A percentile compares a stretch with the other conserved stretches of the same genome.
These are phyloP conservation scores for Immersiella caudata DNA, from an alignment of 495 filamentous ascomycete species.

Conservation along the genomic window DNA sequence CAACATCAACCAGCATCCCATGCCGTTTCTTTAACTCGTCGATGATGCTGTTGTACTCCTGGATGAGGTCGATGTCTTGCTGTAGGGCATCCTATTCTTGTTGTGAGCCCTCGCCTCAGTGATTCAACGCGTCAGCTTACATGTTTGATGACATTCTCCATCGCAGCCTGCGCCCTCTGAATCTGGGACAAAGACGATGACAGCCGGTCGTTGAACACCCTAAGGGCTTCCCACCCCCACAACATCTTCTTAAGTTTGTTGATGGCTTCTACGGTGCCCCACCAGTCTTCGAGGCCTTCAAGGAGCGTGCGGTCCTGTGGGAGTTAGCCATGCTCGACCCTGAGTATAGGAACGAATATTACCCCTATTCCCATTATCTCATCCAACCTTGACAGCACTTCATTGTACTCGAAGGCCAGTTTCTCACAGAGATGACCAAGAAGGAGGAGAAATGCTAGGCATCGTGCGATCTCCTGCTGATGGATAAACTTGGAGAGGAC, in stretches of 20 bases:
- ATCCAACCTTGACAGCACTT: conserved; percentile 18
- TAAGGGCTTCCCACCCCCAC: conserved; percentile 26
- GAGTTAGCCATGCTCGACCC: neutral
- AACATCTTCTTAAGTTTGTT: conserved; percentile 31
- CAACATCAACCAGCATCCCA: conserved; percentile 22
- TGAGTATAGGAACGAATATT: neutral
- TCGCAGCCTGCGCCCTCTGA: conserved; percentile 20
- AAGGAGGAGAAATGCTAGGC: conserved; percentile 20
- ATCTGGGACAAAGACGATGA: conserved; percentile 23
- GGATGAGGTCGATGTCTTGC: conserved; percentile 25
- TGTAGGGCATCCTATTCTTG: conserved; percentile 3
- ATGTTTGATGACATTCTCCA: conserved; percentile 24
- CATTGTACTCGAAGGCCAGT: conserved; percentile 19
- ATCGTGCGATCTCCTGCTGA: conserved; percentile 21
- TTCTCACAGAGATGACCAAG: conserved; percentile 24
- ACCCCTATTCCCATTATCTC: conserved; percentile 26
- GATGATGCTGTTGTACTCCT: conserved; percentile 22
- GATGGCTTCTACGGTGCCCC: conserved; percentile 22
- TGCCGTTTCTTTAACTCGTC: conserved; percentile 26
- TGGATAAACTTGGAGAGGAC: conserved; percentile 21
- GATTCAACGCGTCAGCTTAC: too few relatives aligned
- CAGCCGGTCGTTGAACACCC: conserved; percentile 26
- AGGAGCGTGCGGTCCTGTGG: conserved; percentile 20
- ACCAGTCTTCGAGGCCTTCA: conserved; percentile 25
- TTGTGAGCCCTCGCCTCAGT: too few relatives aligned